Evolutionary conservation across 2,329 filamentous ascomycete genomes (phyloP).

Genomic region (Verticillium nubilum): DNA sequence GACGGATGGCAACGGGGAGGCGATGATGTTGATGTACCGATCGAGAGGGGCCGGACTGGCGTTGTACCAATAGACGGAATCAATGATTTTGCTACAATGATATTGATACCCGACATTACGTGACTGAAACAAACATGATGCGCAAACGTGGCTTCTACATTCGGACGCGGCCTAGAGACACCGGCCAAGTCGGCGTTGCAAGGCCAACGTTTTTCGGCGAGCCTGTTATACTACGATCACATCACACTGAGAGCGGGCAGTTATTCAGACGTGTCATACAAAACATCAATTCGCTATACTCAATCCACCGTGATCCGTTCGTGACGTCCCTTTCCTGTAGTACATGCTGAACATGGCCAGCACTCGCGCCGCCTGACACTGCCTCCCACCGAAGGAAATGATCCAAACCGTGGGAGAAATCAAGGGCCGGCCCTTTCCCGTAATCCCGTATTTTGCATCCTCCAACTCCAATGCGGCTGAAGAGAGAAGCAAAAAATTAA

Average conservation of each 20-base stretch:
- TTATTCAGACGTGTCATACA: not conserved
- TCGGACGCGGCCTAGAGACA: no score
- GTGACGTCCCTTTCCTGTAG: not conserved
- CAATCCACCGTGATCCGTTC: not conserved
- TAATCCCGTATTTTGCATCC: not conserved
- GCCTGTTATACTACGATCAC: no score
- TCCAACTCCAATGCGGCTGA: not conserved
- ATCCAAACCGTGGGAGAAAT: not conserved
- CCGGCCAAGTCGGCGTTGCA: no score
- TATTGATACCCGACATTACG: no score
- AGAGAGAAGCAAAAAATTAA: not conserved
- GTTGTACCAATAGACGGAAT: conserved; percentile 4
- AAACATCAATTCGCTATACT: conserved; percentile 3
- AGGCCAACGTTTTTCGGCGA: no score
- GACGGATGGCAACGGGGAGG: not conserved
- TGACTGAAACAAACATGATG: no score
- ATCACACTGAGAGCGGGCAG: not conserved
- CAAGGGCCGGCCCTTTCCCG: not conserved
- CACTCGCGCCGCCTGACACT: not conserved
- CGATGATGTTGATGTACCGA: not conserved
- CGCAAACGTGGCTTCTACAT: no score
- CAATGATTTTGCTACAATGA: not conserved
- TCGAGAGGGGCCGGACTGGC: not conserved
- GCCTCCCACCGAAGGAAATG: not conserved
- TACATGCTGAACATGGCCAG: conserved; percentile 2